Conservation (phyloP, 768 basidiomycete genomes). For the Hygrophorus russula region DNA sequence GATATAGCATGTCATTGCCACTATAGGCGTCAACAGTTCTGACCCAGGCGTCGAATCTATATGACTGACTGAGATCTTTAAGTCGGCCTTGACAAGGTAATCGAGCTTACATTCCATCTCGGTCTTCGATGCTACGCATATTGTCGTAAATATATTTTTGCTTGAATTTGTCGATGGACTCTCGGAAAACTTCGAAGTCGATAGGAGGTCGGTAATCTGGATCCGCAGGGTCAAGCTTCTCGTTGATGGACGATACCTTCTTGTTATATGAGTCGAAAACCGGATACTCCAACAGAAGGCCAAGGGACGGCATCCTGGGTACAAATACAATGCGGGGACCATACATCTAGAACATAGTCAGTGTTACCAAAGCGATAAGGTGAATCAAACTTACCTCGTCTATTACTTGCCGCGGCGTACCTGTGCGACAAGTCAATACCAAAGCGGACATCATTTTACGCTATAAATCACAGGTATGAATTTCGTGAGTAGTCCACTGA, state of each 20-base stretch:
- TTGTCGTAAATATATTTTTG: conserved; percentile 74
- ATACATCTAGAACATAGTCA: conserved; percentile 45
- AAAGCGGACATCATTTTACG: conserved; percentile 94
- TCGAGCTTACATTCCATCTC: conserved; percentile 55
- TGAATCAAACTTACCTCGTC: conserved; percentile 39
- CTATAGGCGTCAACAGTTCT: conserved; percentile 62
- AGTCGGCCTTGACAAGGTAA: neutral
- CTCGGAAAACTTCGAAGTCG: conserved; percentile 57
- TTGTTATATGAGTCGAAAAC: conserved; percentile 72
- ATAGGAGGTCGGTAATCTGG: conserved; percentile 61
- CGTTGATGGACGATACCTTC: conserved; percentile 36
- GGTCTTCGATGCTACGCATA: conserved; percentile 79
- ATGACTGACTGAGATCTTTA: neutral
- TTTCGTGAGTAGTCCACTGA: neutral
- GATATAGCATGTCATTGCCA: conserved; percentile 68
- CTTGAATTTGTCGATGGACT: conserved; percentile 74
- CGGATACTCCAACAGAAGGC: conserved; percentile 82
- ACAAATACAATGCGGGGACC: conserved; percentile 68
- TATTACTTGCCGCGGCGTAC: conserved; percentile 64
- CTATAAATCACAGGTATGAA: conserved; percentile 26
- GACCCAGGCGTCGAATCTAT: conserved; percentile 84
- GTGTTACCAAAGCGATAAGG: neutral
- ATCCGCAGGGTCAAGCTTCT: conserved; percentile 40
- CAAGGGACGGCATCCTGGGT: conserved; percentile 94
- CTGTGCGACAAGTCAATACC: conserved; percentile 69